Base-by-base conservation (phyloP, 345 rosid genomes). In the Boechera stricta region DNA sequence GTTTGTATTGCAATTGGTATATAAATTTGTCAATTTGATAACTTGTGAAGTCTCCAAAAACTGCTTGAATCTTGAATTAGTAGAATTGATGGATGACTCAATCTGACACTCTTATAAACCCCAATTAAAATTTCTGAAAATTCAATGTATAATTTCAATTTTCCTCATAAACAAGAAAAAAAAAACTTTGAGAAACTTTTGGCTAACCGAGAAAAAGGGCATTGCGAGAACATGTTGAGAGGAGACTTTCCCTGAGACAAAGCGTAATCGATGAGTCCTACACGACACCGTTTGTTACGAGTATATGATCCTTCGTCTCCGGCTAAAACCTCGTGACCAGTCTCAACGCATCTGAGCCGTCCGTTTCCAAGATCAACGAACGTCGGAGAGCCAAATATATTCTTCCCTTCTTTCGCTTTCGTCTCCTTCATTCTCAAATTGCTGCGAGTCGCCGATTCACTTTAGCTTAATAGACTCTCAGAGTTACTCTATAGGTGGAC, bases 261-360 rank as follows among this genome's bases (percentile, higher is more conserved):
- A 76, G 96, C 87, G 52, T 84, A 86, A 82, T 92, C 92, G 74
- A 92, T 83, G 76, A 94, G 97, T 29, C 97, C 98, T 52, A 94
- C 45, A 63, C 96, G 98, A 49, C 98, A 90, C 36, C 97, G 90
- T 75, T 92, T 94, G 64, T 89, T 89, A 52, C 59, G 79, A 28
- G 92, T 75, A 71, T 92, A 94, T 4, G 90, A 77, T 4, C 83
- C 95, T 70, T 82, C 81, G 81, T 89, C 97, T 82, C 86, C 88
- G 39, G 76, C 66, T 3, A 92, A 63, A 86, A 88, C 48, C 78
- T 92, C 94, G 82, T 92, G 97, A 28, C 96, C 97, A 0, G 97
- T 94, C 92, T 92, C 94, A 0, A 83, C 84, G 82, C 98, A 94
- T 82, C 85, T 85, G 72, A 92, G 76, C 67, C 93, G 87, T 41